Evolutionary conservation across 805 yeast species (phyloP).

Genomic region (Saccharomyces mikatae): DNA sequence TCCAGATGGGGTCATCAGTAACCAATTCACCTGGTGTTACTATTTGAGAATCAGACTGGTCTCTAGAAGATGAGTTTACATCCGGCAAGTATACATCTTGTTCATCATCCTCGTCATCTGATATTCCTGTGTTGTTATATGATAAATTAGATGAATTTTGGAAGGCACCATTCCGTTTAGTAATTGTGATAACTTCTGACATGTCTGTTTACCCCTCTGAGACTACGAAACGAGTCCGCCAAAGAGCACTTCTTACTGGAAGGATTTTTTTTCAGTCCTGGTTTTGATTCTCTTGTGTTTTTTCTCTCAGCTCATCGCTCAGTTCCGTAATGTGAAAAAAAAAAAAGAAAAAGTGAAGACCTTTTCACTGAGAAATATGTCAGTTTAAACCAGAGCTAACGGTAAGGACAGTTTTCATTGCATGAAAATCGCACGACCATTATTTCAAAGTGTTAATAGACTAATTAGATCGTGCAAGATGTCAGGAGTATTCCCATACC

Average conservation of each 20-base stretch:
- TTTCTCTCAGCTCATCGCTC: background rate
- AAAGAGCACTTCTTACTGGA: background rate
- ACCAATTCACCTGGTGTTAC: slow-evolving; percentile 95
- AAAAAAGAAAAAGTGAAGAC: background rate
- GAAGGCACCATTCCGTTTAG: slow-evolving; percentile 22
- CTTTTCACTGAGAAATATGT: background rate
- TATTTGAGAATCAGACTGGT: slow-evolving; percentile 32
- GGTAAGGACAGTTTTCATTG: background rate
- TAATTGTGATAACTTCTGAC: slow-evolving; percentile 26
- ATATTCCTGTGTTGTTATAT: slow-evolving; percentile 4
- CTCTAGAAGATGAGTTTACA: slow-evolving; percentile 27
- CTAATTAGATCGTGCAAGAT: background rate
- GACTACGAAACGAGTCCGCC: background rate
- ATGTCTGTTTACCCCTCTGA: slow-evolving; percentile 2
- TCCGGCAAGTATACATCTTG: slow-evolving; percentile 39
- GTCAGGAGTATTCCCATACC: slow-evolving; percentile 15
- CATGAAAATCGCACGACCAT: background rate
- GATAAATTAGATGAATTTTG: slow-evolving; percentile 11
- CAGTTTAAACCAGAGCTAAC: background rate
- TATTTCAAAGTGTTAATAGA: background rate
- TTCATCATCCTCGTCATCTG: slow-evolving; percentile 17
- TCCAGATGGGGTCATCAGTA: slow-evolving; percentile 95
- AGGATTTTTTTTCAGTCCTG: background rate
- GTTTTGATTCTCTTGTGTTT: background rate
- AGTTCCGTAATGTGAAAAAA: background rate